Evolutionary conservation across 2,329 filamentous ascomycete species (phyloP).

Genomic region (Fusarium cyanostomum): DNA sequence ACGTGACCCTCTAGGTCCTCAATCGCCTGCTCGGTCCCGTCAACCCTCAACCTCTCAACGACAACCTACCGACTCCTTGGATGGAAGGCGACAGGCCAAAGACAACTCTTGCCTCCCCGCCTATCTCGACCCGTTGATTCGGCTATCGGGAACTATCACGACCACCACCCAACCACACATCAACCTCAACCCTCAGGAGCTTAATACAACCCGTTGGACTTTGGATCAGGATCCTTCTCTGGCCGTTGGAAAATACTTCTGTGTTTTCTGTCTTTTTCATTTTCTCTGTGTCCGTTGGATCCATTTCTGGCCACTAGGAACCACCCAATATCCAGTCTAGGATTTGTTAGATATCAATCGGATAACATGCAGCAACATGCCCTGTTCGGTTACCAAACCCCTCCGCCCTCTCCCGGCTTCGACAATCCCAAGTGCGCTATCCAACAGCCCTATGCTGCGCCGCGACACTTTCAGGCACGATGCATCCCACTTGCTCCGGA

Average conservation of each 20-base stretch:
- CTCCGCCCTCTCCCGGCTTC: conserved; percentile 66
- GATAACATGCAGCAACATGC: conserved; percentile 69
- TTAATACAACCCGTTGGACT: conserved; percentile 40
- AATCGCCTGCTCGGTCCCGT: conserved; percentile 32
- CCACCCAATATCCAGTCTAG: conserved; percentile 34
- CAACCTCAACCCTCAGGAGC: conserved; percentile 35
- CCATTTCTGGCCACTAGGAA: conserved; percentile 30
- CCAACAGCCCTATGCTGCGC: conserved; percentile 49
- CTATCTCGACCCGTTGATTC: conserved; percentile 61
- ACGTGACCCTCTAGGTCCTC: conserved; percentile 42
- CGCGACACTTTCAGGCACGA: conserved; percentile 55
- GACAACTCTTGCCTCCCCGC: conserved; percentile 18
- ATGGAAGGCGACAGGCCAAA: conserved; percentile 31
- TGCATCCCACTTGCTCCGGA: conserved; percentile 74
- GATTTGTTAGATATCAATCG: conserved; percentile 44
- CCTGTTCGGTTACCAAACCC: conserved; percentile 65
- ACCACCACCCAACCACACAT: conserved; percentile 30
- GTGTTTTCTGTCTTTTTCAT: conserved; percentile 39
- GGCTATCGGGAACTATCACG: conserved; percentile 52
- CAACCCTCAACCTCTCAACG: conserved; percentile 20
- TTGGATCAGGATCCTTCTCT: conserved; percentile 42
- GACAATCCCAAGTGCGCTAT: conserved; percentile 58
- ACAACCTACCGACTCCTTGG: conserved; percentile 24
- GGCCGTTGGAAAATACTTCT: conserved; percentile 39
- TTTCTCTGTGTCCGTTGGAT: conserved; percentile 41